Conservation (phyloP, 768 basidiomycete genomes). For the Pleurotus sapidus region DNA sequence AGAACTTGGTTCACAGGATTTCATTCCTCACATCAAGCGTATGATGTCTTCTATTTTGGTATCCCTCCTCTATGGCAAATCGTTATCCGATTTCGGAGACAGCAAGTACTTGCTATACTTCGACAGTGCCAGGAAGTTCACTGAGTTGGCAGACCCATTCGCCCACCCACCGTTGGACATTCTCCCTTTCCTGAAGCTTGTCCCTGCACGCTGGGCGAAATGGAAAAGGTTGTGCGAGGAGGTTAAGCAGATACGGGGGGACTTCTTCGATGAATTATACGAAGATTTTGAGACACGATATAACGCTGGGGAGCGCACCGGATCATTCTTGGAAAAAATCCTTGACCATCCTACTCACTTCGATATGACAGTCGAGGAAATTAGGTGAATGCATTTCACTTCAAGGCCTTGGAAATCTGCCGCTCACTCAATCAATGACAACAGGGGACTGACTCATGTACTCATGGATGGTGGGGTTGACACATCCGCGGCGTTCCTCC, state of each 20-base stretch:
- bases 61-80: constrained; percentile 27
- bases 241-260: constrained; percentile 21
- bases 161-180: constrained; percentile 31
- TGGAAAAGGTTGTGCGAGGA: constrained; percentile 27
- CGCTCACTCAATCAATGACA: neutral
- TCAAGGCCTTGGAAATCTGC: neutral
- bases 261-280: constrained; percentile 26
- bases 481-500: neutral
- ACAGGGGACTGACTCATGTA: neutral
- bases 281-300: constrained; percentile 21
- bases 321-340: constrained; percentile 29
- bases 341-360: constrained; percentile 18
- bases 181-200: constrained; percentile 25
- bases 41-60: constrained; percentile 13
- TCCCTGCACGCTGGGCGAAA: constrained; percentile 30
- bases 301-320: constrained; percentile 20
- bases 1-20: too few species aligned
- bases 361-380: constrained; percentile 20
- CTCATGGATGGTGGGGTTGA: neutral
- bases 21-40: too few species aligned
- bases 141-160: neutral
- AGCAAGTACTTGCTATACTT: constrained; percentile 21
- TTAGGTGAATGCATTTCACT: constrained; percentile 14
- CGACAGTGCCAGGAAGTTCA: constrained; percentile 20
- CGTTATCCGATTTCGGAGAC: constrained; percentile 23